phyloP scores from a whole-genome alignment of 176 grass and related monocot species.

The Oryza glumipatula region DNA sequence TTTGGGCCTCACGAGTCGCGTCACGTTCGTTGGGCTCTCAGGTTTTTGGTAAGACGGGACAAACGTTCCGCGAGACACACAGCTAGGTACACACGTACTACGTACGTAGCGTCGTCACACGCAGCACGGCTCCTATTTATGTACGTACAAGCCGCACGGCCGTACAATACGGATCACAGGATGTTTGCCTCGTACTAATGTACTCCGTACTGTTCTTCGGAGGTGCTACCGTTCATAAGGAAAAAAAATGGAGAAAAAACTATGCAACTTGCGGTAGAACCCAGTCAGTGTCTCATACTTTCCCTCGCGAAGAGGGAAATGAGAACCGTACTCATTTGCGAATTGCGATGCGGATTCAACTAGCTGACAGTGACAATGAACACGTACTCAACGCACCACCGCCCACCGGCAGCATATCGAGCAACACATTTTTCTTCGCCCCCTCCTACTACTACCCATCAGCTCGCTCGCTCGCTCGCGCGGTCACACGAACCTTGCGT shows the following conservation, averaged over 20 bases:
- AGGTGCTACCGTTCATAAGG: neutral
- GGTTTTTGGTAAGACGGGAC: neutral
- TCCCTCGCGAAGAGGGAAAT: neutral
- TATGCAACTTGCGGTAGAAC: too few relatives aligned
- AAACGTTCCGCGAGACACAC: neutral
- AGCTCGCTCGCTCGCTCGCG: too few relatives aligned
- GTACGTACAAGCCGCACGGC: neutral
- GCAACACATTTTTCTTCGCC: too few relatives aligned
- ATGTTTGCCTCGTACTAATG: neutral
- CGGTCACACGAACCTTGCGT: constrained; percentile 22
- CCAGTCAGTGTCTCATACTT: too few relatives aligned
- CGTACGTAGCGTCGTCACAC: neutral
- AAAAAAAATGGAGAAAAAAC: too few relatives aligned
- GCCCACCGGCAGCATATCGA: too few relatives aligned
- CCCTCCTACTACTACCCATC: neutral
- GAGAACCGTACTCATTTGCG: too few relatives aligned
- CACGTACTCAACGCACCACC: too few relatives aligned
- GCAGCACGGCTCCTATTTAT: constrained; percentile 22
- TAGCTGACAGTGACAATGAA: neutral
- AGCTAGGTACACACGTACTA: neutral
- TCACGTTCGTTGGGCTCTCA: neutral
- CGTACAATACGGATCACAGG: constrained; percentile 11
- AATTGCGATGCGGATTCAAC: too few relatives aligned
- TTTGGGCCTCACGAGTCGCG: neutral
- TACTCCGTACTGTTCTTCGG: neutral